Conservation (phyloP, 2,329 filamentous ascomycete genomes). For the Gyromitra esculenta region DNA sequence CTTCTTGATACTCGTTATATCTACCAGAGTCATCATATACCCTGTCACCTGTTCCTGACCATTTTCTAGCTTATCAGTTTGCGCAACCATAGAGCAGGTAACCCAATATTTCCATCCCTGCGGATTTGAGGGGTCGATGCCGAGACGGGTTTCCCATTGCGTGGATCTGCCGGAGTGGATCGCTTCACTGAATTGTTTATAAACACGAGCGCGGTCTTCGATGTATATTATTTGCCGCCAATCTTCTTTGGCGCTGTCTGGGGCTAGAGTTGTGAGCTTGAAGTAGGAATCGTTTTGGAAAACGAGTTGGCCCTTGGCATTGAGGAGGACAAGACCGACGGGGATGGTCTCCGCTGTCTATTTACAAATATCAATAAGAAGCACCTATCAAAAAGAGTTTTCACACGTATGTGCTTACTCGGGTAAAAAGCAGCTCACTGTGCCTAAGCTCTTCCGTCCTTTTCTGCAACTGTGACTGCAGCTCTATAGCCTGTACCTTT, state of each 20-base stretch:
- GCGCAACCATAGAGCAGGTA: conserved; percentile 43
- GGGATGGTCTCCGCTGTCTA: conserved; percentile 48
- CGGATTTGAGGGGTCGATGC: conserved; percentile 32
- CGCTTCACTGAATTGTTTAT: conserved; percentile 24
- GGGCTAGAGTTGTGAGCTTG: conserved; percentile 25
- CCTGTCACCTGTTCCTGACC: conserved; percentile 38
- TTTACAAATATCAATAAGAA: neutral
- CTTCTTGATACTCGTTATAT: conserved; percentile 49
- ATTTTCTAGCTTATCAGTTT: conserved; percentile 25
- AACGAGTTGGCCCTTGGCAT: conserved; percentile 7
- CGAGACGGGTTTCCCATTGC: conserved; percentile 37
- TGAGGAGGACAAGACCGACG: conserved; percentile 41
- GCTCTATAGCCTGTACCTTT: conserved; percentile 34
- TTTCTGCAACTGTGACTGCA: conserved; percentile 43
- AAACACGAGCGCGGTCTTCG: conserved; percentile 37
- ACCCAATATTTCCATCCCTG: conserved; percentile 49
- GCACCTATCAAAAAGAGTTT: neutral
- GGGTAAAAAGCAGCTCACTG: conserved; percentile 49
- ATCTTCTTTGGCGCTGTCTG: neutral
- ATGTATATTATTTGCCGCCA: conserved; percentile 36
- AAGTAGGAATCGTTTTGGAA: conserved; percentile 46
- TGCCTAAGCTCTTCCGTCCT: conserved; percentile 42
- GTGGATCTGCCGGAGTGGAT: conserved; percentile 9
- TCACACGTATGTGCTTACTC: conserved; percentile 6
- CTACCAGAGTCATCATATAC: conserved; percentile 49